These are phyloP conservation scores for Wallacemonas sp. DNA, from an alignment of 208 protist species.

Conservation along the genomic window DNA sequence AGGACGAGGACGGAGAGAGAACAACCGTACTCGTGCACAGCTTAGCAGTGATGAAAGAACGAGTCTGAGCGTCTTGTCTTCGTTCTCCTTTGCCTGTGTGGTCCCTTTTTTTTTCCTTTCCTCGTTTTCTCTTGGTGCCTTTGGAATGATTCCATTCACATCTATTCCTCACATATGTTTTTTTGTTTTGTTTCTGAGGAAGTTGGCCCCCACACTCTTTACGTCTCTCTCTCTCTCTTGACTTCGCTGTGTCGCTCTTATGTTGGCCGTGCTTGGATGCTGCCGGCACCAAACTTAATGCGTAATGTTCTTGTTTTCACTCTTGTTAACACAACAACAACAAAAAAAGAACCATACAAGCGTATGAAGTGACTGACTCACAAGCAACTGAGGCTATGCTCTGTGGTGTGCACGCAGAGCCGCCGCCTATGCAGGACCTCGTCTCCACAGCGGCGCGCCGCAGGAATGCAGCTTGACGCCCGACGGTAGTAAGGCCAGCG, in stretches of 20 bases:
- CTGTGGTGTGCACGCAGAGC: no score
- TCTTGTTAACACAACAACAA: constrained; percentile 6
- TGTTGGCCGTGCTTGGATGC: not conserved
- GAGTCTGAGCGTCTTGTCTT: not conserved
- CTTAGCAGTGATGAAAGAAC: no score
- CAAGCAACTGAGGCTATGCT: no score
- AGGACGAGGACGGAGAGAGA: no score
- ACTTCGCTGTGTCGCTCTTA: no score
- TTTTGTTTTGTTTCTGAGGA: constrained; percentile 28
- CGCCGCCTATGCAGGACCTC: no score
- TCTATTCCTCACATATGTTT: not conserved
- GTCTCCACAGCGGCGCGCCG: no score
- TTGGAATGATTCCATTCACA: not conserved
- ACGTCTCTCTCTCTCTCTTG: not conserved
- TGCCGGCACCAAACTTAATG: not conserved
- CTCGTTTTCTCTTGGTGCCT: not conserved
- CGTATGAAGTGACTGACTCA: no score
- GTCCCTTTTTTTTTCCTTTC: not conserved
- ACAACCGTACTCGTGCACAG: no score
- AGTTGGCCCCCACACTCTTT: no score
- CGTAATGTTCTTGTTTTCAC: not conserved
- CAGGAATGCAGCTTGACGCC: no score
- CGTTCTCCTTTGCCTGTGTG: not conserved
- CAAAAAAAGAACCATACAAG: constrained; percentile 14
- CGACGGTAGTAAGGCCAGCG: no score